Evolutionary conservation across 1,284 basidiomycete genomes (phyloP), one percentile per base, ranked within the genome.

Genomic region (Rhodotorula sp.): DNA sequence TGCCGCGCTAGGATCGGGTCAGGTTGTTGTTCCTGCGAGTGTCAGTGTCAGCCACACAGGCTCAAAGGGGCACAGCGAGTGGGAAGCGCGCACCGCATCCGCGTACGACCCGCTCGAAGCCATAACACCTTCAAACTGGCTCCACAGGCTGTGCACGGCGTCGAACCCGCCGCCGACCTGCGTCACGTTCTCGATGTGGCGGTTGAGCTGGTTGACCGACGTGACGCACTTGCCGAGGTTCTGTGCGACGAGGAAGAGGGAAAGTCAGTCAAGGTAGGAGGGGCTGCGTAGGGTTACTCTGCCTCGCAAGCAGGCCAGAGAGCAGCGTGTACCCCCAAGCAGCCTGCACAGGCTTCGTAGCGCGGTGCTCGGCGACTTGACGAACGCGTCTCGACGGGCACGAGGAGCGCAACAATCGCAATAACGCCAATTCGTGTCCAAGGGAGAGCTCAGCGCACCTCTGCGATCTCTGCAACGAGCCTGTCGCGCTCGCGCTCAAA

Each of bases 381-480:
- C 23, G n/a, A 23, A 3, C 61, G 64, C 49, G 59, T 46, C 64
- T 54, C 64, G 42, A 60, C 63, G 45, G n/a, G 44, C 27, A 16
- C 12, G 27, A 12, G 2, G 23, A 14, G 1, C n/a, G n/a, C 7
- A 25, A 3, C 1, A 12, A 13, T 3, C n/a, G 13, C 34, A 34
- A 12, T 0, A 5, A 34, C 13, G 7, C 25, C 13, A 16, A 12
- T 19, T 1, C 3, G n/a, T 46, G 55, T 4, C 8, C 12, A 5
- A 56, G 50, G 25, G 57, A 49, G 7, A 16, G 48, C 17, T 4
- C 25, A 13, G 25, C 71, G 50, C 21, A 72, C 75, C 46, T 77
- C 75, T 57, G 75, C 73, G 42, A 77, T 69, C 57, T 77, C 74
- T 34, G 66, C 69, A 27, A 77, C 50, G 16, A 77, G 74, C 5